Evolutionary conservation across 352 stramenopile genomes (phyloP), one percentile per base, ranked within the genome.

Genomic region (Phytophthora cajani): DNA sequence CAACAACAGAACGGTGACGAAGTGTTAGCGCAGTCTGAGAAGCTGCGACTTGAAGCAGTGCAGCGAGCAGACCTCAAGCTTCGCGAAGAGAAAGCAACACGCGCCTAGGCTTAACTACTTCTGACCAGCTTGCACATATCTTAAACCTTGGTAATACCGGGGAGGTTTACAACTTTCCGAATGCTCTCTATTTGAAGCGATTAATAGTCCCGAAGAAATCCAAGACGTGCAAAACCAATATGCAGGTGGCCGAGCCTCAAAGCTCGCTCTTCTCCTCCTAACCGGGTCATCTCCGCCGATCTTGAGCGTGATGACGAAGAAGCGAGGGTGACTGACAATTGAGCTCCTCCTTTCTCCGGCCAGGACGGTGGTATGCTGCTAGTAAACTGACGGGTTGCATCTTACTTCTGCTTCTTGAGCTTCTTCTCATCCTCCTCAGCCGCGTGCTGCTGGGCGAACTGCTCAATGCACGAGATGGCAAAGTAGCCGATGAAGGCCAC

Each of bases 401-500:
- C 67, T 78, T 78, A 85, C 72, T 86, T 83, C 27, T 84, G 55
- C 76, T 94, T 95, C 79, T 91, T 90, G 57, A 97, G 71, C 77
- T 86, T 92, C 80, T 94, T 78, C 58, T 95, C 90, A 63, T 97
- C 90, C 74, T 96, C 85, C 61, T 95, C 87, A 47, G 90, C 90
- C 1, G 88, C 88, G 67, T 96, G 90, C 66, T 96, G 89, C 75
- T 97, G 91, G 30, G 91, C 90, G 64, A 97, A 96, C 72, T 97
- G 88, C 75, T 96, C 89, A 58, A 97, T 91, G 74, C 90, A 97
- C 75, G 88, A 96, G 57, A 97, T 80, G 6, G 91, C 88, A 72
- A 97, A 97, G 80, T 94, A 97, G 19, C 66, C 83, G 50, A 97
- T 97, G 67, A 97, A 95, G 33, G 76, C 71, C 47, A 97, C 85